Base-by-base conservation (phyloP, 2,329 filamentous ascomycete genomes). In the Hymenoscyphus fructigenus region DNA sequence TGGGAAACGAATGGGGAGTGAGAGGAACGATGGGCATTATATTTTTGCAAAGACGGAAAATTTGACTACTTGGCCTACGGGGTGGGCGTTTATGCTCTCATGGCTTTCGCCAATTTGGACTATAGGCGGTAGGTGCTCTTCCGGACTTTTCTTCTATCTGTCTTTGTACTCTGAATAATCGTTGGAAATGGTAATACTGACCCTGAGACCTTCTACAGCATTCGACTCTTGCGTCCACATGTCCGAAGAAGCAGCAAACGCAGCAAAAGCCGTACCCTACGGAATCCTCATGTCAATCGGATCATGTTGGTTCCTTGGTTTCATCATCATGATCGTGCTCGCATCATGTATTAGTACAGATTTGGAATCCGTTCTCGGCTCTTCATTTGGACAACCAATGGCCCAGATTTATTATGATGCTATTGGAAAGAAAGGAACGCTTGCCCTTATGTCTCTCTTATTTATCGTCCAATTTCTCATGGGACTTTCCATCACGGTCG, bases 21-120 rank as follows among this genome's bases (percentile, higher is more conserved):
- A 73, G 47, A 76, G 79, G 3, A 82, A 82, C 66, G 75, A 77
- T 59, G 79, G 75, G 2, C 72, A 73, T 6, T 88, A 80, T 66
- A 85, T 89, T 38, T 89, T 88, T 69, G 78, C 79, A 0, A 76
- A 83, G n/a, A 77, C 82, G 1, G 81, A 83, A 17, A 88, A 88
- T 68, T 74, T 84, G 1, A 86, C 84, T 0, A 82, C 81, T 0
- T 88, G 86, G 84, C 82, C 84, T 3, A 79, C 78, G 0, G 82
- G 83, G 0, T 85, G 84, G 82, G 77, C 83, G 0, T 88, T 88
- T 68, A 85, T 88, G 77, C 75, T 88, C 1, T 77, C 83, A 0
- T 88, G 85, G 84, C 77, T 88, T 23, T 81, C 79, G 34, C 86
- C 86, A 0, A 88, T 89, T 66, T 89, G 86, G 86, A n/a, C n/a